A percentile compares a stretch with the other conserved stretches of the same genome.
Evolutionary conservation across 2,329 filamentous ascomycete species (phyloP).

Genomic region (Pseudocercospora macadamiae): DNA sequence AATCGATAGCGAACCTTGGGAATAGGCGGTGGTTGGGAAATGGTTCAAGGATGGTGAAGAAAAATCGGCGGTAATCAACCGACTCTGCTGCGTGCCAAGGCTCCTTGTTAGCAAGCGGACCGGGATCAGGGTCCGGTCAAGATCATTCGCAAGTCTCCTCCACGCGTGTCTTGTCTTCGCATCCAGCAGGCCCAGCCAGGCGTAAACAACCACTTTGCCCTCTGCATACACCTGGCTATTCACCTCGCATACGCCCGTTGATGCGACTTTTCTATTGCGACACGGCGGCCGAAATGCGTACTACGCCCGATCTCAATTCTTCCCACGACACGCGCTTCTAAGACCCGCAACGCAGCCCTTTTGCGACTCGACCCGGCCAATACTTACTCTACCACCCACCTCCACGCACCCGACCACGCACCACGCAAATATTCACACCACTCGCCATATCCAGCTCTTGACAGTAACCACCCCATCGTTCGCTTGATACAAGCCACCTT

Average conservation of each 20-base stretch:
- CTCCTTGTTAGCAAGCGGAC: too few species aligned
- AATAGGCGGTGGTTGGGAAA: too few species aligned
- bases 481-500: background rate
- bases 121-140: too few species aligned
- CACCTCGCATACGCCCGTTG: background rate
- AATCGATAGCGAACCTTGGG: too few species aligned
- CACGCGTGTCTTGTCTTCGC: too few species aligned
- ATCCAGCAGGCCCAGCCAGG: background rate
- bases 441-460: background rate
- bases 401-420: too few species aligned
- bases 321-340: conserved; percentile 2
- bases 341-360: background rate
- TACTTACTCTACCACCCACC: background rate
- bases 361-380: background rate
- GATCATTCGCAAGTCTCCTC: too few species aligned
- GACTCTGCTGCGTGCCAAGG: too few species aligned
- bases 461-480: background rate
- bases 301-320: background rate
- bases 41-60: too few species aligned
- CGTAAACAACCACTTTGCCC: background rate
- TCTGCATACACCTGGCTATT: background rate
- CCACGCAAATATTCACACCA: background rate
- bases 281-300: background rate
- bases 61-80: too few species aligned
- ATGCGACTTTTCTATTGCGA: background rate